Percentiles rank a stretch among this genome's conserved stretches.
Conservation (phyloP, 2,329 filamentous ascomycete genomes). For the Pseudogymnoascus sp. region DNA sequence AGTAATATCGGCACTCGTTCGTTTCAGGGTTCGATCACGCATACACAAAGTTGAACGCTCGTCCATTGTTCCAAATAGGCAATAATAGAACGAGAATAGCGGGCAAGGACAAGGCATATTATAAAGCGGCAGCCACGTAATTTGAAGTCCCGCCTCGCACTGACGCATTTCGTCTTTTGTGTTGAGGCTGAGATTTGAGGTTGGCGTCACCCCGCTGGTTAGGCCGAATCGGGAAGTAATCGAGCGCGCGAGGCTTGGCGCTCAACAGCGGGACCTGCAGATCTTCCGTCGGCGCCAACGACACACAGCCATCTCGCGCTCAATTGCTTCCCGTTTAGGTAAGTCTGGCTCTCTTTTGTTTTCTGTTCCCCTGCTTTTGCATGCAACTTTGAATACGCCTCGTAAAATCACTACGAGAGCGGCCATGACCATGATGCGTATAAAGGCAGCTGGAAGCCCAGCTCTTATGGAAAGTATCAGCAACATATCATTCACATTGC, state of each 20-base stretch:
- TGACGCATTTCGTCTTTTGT: neutral
- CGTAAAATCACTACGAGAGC: neutral
- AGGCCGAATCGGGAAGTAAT: slow-evolving; percentile 14
- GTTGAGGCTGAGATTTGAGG: slow-evolving; percentile 5
- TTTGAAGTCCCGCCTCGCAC: neutral
- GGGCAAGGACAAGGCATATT: neutral
- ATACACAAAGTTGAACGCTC: neutral
- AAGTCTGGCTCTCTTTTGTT: neutral
- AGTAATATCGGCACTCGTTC: neutral
- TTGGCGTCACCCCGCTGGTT: neutral
- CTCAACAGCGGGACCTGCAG: neutral
- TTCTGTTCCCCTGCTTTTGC: neutral
- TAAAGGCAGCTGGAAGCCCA: slow-evolving; percentile 1
- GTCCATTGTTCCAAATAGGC: neutral
- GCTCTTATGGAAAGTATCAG: neutral
- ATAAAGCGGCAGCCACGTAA: slow-evolving; percentile 1
- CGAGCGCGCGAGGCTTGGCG: slow-evolving; percentile 12
- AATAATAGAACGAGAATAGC: neutral
- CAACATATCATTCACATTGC: neutral
- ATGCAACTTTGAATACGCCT: slow-evolving; percentile 1
- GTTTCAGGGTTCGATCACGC: neutral
- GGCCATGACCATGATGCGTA: neutral
- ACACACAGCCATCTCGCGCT: neutral
- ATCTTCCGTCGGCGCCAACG: neutral
- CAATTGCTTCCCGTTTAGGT: neutral